These are phyloP conservation scores for Bidens hawaiensis DNA, from an alignment of 140 eudicot species.

Conservation along the genomic window DNA sequence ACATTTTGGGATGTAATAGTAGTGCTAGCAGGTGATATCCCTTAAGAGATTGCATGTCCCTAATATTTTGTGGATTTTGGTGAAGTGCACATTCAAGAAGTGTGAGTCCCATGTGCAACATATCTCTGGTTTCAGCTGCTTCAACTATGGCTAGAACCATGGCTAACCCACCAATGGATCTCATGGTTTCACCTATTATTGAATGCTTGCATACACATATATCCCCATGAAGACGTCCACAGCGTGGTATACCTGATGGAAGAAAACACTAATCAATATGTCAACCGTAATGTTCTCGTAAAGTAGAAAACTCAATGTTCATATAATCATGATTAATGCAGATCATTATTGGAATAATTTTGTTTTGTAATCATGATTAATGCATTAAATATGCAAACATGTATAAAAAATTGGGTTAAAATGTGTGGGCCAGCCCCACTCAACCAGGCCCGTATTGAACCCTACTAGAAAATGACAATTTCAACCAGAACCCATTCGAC, in stretches of 20 bases:
- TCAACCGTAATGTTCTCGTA: not conserved
- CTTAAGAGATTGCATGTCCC: slow-evolving; percentile 79
- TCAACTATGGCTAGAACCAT: slow-evolving; percentile 93
- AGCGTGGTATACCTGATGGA: slow-evolving; percentile 89
- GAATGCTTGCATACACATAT: slow-evolving; percentile 80
- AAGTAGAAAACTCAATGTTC: not conserved
- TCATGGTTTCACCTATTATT: slow-evolving; percentile 83
- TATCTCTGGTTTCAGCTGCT: slow-evolving; percentile 91
- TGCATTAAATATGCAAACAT: not conserved
- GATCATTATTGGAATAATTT: not conserved
- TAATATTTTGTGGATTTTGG: slow-evolving; percentile 85
- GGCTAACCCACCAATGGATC: slow-evolving; percentile 90
- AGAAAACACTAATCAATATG: slow-evolving; percentile 14
- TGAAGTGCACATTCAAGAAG: slow-evolving; percentile 82
- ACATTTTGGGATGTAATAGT: slow-evolving; percentile 79
- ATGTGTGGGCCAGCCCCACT: not conserved
- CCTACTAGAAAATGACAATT: not conserved
- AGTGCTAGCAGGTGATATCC: slow-evolving; percentile 92
- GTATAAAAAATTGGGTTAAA: not conserved
- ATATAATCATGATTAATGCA: not conserved
- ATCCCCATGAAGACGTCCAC: slow-evolving; percentile 95
- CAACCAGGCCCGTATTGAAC: not conserved
- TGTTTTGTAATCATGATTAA: not conserved
- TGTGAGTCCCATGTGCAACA: slow-evolving; percentile 92
- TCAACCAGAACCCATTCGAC: not conserved